Conservation (phyloP, 2,329 filamentous ascomycete genomes). For the Botryotinia globosa region DNA sequence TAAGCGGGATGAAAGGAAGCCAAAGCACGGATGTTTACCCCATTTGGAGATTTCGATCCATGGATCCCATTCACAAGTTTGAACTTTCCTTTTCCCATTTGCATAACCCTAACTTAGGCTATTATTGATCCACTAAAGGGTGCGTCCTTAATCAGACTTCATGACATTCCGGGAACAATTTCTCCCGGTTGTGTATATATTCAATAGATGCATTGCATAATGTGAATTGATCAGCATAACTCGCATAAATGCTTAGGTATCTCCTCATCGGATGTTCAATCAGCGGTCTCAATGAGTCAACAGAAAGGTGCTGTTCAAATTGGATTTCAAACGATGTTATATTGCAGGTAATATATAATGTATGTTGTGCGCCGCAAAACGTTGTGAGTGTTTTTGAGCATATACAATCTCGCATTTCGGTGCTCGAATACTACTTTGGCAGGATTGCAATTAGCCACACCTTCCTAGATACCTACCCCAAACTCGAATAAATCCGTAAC, state of each 20-base stretch:
- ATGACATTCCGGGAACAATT: not conserved
- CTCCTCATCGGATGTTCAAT: not conserved
- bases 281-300: not conserved
- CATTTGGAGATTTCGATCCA: not conserved
- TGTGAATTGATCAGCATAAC: conserved; percentile 2
- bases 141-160: not conserved
- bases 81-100: not conserved
- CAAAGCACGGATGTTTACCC: not conserved
- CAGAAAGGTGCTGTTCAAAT: not conserved
- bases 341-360: not conserved
- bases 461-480: not conserved
- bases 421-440: not conserved
- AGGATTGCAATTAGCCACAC: not conserved
- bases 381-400: not conserved
- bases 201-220: not conserved
- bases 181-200: not conserved
- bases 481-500: conserved; percentile 2
- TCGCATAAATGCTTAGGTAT: not conserved
- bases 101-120: not conserved
- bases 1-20: not conserved
- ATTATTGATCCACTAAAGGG: not conserved
- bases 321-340: not conserved
- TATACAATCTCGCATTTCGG: not conserved
- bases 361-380: not conserved
- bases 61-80: not conserved